Conservation (phyloP, 2,329 filamentous ascomycete species). For the Xenoacremonium recifei region DNA sequence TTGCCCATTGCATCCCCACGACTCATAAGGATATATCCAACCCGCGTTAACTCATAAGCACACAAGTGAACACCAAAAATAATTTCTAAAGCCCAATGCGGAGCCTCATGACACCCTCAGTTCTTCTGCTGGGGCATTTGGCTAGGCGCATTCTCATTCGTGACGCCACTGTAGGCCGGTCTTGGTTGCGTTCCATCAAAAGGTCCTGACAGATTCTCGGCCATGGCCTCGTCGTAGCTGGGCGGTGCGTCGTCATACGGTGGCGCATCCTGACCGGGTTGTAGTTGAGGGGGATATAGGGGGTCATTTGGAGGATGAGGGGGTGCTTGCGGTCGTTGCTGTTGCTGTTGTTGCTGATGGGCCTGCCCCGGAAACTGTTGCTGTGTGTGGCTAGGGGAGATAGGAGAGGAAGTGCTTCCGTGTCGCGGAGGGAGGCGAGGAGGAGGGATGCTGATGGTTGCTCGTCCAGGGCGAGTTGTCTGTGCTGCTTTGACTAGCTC, state of each 20-base stretch:
- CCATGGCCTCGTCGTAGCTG: constrained; percentile 92
- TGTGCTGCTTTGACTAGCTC: constrained; percentile 65
- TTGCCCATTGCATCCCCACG: background rate
- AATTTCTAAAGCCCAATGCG: background rate
- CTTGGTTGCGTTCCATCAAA: constrained; percentile 61
- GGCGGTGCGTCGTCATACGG: constrained; percentile 77
- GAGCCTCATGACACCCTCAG: constrained; percentile 15
- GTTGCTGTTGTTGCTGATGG: constrained; percentile 21
- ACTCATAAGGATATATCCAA: too few relatives aligned
- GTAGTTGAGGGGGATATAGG: constrained; percentile 58
- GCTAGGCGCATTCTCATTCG: constrained; percentile 59
- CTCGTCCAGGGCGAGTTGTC: constrained; percentile 37
- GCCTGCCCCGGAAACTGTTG: constrained; percentile 7
- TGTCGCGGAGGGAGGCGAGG: constrained; percentile 36
- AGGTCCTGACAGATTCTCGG: constrained; percentile 68
- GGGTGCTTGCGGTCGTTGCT: constrained; percentile 18
- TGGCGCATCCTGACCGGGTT: constrained; percentile 40
- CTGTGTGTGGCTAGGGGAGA: background rate
- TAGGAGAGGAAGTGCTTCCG: background rate
- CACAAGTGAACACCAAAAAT: constrained; percentile 6
- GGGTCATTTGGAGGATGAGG: constrained; percentile 43
- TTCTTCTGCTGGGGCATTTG: constrained; percentile 44
- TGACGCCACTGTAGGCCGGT: constrained; percentile 65
- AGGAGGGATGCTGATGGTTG: constrained; percentile 29
- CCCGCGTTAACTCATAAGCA: constrained; percentile 12